Base-by-base conservation (phyloP, 441 rosid genomes). In the Mallotus repandus region DNA sequence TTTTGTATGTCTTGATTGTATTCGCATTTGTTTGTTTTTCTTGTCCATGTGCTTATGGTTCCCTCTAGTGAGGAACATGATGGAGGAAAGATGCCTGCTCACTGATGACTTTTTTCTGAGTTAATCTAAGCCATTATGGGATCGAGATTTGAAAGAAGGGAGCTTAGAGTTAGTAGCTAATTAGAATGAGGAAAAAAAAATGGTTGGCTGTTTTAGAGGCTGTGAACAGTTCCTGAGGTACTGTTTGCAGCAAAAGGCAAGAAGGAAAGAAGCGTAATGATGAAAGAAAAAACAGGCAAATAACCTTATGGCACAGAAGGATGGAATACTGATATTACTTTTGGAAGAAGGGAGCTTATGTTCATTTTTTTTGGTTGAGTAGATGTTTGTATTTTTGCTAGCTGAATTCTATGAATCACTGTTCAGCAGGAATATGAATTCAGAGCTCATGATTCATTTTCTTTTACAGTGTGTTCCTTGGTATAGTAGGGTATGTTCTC, bases 21-120 rank as follows among this genome's bases (percentile, higher is more conserved):
- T 12, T 29, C 11, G 63, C 69, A 54, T 53, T 29, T 43, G 63
- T n/a, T 63, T 43, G 46, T 65, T 66, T 48, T 56, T 73, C 22
- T 56, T 52, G 46, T 63, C 38, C 54, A 35, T 45, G 43, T 54
- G 35, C 35, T 35, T 41, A n/a, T 38, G 60, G 43, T 8, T 62
- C 16, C 41, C 41, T 29, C 32, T 29, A 49, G n/a, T 19, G 22
- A 43, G 63, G 50, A 43, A 52, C 12, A 14, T n/a, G 25, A 19
- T 56, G 55, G 19, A 7, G n/a, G 56, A 53, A 53, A 11, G 70
- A 67, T 41, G 52, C 52, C 12, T 45, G 5, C 56, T 3, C 14
- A 53, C 19, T 15, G n/a, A 53, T 53, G 6, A 5, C 15, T 53
- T 53, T 53, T 13, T 4, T 53, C 0, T 29, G 55, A 15, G 29